These are phyloP conservation scores for Podospora pseudopauciseta DNA, from an alignment of 495 filamentous ascomycete genomes.

Conservation along the genomic window DNA sequence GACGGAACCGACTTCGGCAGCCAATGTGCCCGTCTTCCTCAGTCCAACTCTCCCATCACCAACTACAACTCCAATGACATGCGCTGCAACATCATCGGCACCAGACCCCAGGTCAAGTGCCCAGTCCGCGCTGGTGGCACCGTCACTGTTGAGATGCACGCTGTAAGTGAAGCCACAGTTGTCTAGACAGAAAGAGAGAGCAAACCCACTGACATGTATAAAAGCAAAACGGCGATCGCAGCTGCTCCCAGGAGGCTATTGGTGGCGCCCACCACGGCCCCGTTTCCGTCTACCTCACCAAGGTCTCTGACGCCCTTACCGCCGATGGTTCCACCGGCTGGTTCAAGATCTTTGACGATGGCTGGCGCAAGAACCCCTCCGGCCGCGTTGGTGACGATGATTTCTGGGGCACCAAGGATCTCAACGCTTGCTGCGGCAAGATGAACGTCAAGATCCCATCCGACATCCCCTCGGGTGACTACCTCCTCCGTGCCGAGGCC, in stretches of 20 bases:
- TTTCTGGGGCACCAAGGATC: slow-evolving; percentile 49
- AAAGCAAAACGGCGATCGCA: slow-evolving; percentile 41
- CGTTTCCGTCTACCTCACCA: slow-evolving; percentile 52
- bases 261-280: slow-evolving; percentile 48
- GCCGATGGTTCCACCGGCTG: slow-evolving; percentile 45
- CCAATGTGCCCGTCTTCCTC: slow-evolving; percentile 39
- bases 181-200: background rate
- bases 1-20: slow-evolving; percentile 45
- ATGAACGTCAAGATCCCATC: slow-evolving; percentile 47
- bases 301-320: slow-evolving; percentile 47
- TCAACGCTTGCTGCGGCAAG: slow-evolving; percentile 52
- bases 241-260: slow-evolving; percentile 45
- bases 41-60: slow-evolving; percentile 47
- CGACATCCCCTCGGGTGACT: slow-evolving; percentile 49
- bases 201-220: slow-evolving; percentile 24
- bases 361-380: slow-evolving; percentile 39
- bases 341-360: slow-evolving; percentile 53
- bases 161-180: slow-evolving; percentile 28
- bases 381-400: slow-evolving; percentile 41
- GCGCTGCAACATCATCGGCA: slow-evolving; percentile 41
- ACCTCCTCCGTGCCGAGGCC: slow-evolving; percentile 51
- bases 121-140: slow-evolving; percentile 45
- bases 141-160: slow-evolving; percentile 53
- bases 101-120: slow-evolving; percentile 39
- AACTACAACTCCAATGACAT: slow-evolving; percentile 38